A percentile compares a stretch with the other conserved stretches of the same genome.
Conservation (phyloP, 192 early-diverging fungal species). For the Irineochytrium annulatum region DNA sequence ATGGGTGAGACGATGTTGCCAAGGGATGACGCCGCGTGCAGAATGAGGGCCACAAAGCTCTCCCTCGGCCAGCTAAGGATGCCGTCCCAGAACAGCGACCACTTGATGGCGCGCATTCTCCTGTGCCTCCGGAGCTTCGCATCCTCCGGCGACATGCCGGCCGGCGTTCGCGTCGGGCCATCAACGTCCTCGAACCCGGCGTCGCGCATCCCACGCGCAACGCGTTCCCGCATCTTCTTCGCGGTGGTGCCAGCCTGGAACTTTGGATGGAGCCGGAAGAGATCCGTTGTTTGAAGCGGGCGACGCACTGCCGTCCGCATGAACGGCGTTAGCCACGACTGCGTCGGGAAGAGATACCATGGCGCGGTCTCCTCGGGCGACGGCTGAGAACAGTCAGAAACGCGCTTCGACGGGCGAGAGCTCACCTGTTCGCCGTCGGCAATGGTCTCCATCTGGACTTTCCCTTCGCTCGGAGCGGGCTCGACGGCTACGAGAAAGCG, state of each 20-base stretch:
- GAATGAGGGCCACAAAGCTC: not conserved
- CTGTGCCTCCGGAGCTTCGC: not conserved
- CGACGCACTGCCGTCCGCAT: slow-evolving; percentile 1
- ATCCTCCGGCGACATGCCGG: not conserved
- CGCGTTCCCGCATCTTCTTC: not conserved
- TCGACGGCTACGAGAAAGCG: too few relatives aligned
- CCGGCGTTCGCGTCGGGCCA: not conserved
- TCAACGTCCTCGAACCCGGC: not conserved
- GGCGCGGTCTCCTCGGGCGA: not conserved
- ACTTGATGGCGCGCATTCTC: not conserved
- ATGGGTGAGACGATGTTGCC: not conserved
- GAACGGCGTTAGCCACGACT: slow-evolving; percentile 12
- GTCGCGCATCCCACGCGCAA: not conserved
- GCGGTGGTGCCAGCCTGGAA: slow-evolving; percentile 6
- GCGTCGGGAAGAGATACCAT: slow-evolving; percentile 5
- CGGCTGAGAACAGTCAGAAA: too few relatives aligned
- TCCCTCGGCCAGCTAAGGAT: not conserved
- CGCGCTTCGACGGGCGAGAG: too few relatives aligned
- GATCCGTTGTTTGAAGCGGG: slow-evolving; percentile 7
- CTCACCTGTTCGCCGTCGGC: too few relatives aligned
- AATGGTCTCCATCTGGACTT: too few relatives aligned
- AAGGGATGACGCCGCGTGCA: not conserved
- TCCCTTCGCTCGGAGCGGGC: too few relatives aligned
- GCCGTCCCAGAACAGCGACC: not conserved
- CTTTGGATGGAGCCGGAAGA: slow-evolving; percentile 14